Evolutionary conservation across 2,329 filamentous ascomycete species (phyloP), one percentile per base, ranked within the genome.

Genomic region (Neurospora crassa): DNA sequence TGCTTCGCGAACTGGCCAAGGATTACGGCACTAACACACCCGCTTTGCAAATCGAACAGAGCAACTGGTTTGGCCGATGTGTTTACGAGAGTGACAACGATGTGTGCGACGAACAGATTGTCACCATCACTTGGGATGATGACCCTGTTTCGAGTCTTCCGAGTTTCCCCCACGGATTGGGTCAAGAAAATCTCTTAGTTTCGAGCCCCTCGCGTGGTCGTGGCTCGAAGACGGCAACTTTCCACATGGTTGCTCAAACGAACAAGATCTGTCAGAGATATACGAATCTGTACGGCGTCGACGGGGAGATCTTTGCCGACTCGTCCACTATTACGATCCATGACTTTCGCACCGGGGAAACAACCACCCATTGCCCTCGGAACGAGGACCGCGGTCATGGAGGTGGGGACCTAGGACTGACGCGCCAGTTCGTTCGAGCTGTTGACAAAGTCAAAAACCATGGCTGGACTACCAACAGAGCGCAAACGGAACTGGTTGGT

Each of bases 221-320:
- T 34, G 88, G 88, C 1, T 88, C 93, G 63, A 98, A 98, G 82
- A 93, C 91, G 18, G 95, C 94, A 0, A 90, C 90, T 1, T 92
- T 98, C 79, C 95, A 98, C 81, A 97, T 98, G 95, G 91, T 95
- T 2, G 94, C 95, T 1, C 92, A 94, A 73, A 97, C 94, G 0
- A 90, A 92, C 78, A 91, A 91, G 78, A 91, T 96, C 75, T 98
- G 95, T 79, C 88, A 97, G 75, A 89, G 96, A 3, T 91, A 94
- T 72, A 94, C 93, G 0, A 85, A 92, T 72, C 89, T 97, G 67
- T 97, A 97, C 81, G 96, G 96, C 68, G 92, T 92, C 0, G 84
- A 89, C 69, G 96, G 95, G 63, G 95, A 98, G 81, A 88, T 98
- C 40, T 88, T 89, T 75, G 96, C 96, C 74, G 94, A 98, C 81